Evolutionary conservation across 305 asterid species (phyloP), one percentile per base, ranked within the genome.

Genomic region (Fraxinus platypoda): DNA sequence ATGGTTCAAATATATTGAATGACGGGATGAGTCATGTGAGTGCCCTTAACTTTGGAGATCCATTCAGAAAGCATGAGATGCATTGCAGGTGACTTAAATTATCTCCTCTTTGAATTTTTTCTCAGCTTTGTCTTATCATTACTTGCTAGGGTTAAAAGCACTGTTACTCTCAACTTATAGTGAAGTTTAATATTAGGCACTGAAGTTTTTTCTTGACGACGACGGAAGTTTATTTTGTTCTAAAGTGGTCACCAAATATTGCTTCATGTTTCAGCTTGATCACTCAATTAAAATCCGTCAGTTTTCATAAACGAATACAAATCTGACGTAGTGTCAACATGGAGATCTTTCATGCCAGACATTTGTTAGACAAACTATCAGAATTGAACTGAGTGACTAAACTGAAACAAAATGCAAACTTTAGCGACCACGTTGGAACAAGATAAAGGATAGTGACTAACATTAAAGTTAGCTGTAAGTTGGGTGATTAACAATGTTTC

Each of bases 51-150:
- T 96, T 96, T 78, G 99, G 98, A 84, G 98, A 94, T 88, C 99
- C 98, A 1, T 91, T 91, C 83, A 86, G 98, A 81, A 96, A 91
- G 87, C 99, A 96, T 82, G 99, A 94, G 88, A 96, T 96, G 99
- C 97, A 87, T 80, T 96, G 99, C 99, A 87, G 99, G 99, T 96
- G 83, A 80, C 41, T 49, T 54, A 13, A 8, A 26, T 73, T 30
- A 28, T 52, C 72, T 62, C 66, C 4, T 77, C 68, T 54, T 73
- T 31, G 0, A 54, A 33, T 31, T 77, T 52, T 75, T 33, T 12
- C 31, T 57, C 35, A 57, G 26, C 15, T 73, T 46, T 68, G 33
- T 43, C 74, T 38, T 64, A 13, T 19, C 72, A 34, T 76, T 52
- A 2, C 37, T 17, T 19, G 54, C 37, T 68, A 11, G 74, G 35